Evolutionary conservation across 495 filamentous ascomycete genomes (phyloP).

Genomic region (Hypoxylon rickii): DNA sequence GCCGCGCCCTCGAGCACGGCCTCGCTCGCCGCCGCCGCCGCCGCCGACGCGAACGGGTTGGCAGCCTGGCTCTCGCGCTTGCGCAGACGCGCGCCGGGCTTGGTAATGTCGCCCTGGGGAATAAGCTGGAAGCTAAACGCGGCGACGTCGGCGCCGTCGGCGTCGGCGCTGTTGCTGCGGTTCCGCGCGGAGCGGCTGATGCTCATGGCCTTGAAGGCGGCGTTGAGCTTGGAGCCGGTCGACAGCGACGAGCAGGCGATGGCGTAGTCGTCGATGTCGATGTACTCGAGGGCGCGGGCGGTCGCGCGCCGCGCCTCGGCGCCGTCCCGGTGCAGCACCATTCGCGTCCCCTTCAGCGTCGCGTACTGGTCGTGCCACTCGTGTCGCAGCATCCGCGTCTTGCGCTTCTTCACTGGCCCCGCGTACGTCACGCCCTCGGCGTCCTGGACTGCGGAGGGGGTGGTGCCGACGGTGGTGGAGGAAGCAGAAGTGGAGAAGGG

Average conservation of each 20-base stretch:
- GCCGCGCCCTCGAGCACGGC: slow-evolving; percentile 36
- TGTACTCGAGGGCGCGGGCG: slow-evolving; percentile 70
- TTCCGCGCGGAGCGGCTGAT: slow-evolving; percentile 58
- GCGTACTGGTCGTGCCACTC: slow-evolving; percentile 94
- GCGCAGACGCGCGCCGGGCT: slow-evolving; percentile 48
- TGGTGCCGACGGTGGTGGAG: slow-evolving; percentile 15
- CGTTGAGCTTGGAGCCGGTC: slow-evolving; percentile 75
- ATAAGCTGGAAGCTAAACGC: slow-evolving; percentile 93
- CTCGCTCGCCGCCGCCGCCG: slow-evolving; percentile 1
- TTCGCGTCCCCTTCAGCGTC: slow-evolving; percentile 78
- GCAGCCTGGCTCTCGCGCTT: slow-evolving; percentile 53
- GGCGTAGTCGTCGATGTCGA: slow-evolving; percentile 94
- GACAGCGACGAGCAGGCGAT: slow-evolving; percentile 83
- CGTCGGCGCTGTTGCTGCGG: slow-evolving; percentile 44
- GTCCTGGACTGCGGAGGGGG: slow-evolving; percentile 64
- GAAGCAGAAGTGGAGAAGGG: slow-evolving; percentile 18
- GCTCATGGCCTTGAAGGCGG: slow-evolving; percentile 84
- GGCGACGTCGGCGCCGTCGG: slow-evolving; percentile 56
- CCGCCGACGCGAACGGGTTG: slow-evolving; percentile 36
- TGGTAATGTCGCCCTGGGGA: slow-evolving; percentile 60
- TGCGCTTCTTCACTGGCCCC: slow-evolving; percentile 95
- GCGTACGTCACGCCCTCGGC: slow-evolving; percentile 63
- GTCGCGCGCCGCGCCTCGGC: slow-evolving; percentile 45
- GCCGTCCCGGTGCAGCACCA: slow-evolving; percentile 78
- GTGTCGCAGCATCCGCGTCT: slow-evolving; percentile 83